Evolutionary conservation across 371 early-diverging fungal species (phyloP).

Genomic region (Fennellomyces sp.): DNA sequence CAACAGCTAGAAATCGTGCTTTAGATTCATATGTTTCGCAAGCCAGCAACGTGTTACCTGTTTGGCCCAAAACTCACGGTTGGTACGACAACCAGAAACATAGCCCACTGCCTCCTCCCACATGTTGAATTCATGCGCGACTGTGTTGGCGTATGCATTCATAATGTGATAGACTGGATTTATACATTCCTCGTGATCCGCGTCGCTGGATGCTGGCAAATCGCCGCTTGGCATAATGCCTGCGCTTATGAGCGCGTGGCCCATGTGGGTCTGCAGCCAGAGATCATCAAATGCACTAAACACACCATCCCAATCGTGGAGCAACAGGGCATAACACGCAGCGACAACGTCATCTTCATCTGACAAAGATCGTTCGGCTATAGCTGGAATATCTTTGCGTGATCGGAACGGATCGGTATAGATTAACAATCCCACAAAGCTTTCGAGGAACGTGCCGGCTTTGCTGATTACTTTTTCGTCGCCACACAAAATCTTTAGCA

Average conservation of each 20-base stretch:
- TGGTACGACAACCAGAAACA: slow-evolving; percentile 21
- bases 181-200: slow-evolving; percentile 11
- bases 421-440: slow-evolving; percentile 9
- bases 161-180: slow-evolving; percentile 33
- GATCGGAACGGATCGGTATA: slow-evolving; percentile 17
- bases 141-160: slow-evolving; percentile 20
- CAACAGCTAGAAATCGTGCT: neutral
- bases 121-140: slow-evolving; percentile 24
- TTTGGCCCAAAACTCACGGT: slow-evolving; percentile 31
- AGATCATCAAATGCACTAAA: slow-evolving; percentile 8
- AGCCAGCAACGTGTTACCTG: slow-evolving; percentile 6
- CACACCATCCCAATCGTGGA: slow-evolving; percentile 17
- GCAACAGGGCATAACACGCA: slow-evolving; percentile 12
- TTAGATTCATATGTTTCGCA: neutral
- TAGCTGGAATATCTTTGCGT: neutral
- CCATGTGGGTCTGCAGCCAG: slow-evolving; percentile 23
- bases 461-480: slow-evolving; percentile 14
- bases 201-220: neutral
- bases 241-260: slow-evolving; percentile 19
- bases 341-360: slow-evolving; percentile 2
- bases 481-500: slow-evolving; percentile 15
- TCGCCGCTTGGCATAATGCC: slow-evolving; percentile 7
- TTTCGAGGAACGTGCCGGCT: slow-evolving; percentile 12
- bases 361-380: neutral
- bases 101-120: slow-evolving; percentile 38